These are phyloP conservation scores for Arthrobotrys pseudoclavata DNA, from an alignment of 2,329 filamentous ascomycete species.

Conservation along the genomic window DNA sequence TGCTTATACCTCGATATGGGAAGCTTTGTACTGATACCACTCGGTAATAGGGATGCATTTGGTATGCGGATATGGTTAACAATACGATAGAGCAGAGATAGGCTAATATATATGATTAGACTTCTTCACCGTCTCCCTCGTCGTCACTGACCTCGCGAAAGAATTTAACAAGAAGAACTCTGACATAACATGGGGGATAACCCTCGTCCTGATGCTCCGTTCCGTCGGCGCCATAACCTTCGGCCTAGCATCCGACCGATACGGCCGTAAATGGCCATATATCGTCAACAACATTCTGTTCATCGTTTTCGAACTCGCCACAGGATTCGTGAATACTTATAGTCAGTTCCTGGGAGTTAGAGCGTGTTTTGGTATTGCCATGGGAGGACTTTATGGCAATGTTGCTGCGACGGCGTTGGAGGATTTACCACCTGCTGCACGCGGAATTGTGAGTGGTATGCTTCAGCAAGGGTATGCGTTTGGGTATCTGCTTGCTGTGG, in stretches of 20 bases:
- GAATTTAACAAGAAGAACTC: constrained; percentile 71
- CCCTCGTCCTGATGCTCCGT: constrained; percentile 74
- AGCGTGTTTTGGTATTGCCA: constrained; percentile 80
- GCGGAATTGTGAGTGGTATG: constrained; percentile 85
- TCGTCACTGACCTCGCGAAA: constrained; percentile 71
- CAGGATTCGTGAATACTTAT: constrained; percentile 81
- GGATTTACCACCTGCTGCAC: constrained; percentile 70
- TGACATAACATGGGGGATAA: constrained; percentile 76
- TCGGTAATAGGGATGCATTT: constrained; percentile 76
- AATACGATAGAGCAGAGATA: neutral
- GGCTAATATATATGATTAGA: constrained; percentile 65
- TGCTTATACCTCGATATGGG: neutral
- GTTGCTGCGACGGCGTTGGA: constrained; percentile 83
- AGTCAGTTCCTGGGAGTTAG: constrained; percentile 80
- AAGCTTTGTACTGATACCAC: neutral
- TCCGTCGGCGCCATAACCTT: constrained; percentile 77
- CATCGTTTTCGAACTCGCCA: constrained; percentile 80
- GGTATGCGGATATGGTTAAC: constrained; percentile 64
- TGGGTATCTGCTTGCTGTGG: constrained; percentile 83
- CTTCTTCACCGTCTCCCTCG: constrained; percentile 76
- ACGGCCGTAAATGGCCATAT: constrained; percentile 87
- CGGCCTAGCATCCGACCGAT: constrained; percentile 82
- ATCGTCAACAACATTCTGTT: constrained; percentile 78
- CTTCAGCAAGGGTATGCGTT: constrained; percentile 85
- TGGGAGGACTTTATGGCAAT: constrained; percentile 85